A percentile compares a stretch with the other conserved stretches of the same genome.
These are phyloP conservation scores for Psidium friedrichsthalianum DNA, from an alignment of 345 rosid species.

Conservation along the genomic window DNA sequence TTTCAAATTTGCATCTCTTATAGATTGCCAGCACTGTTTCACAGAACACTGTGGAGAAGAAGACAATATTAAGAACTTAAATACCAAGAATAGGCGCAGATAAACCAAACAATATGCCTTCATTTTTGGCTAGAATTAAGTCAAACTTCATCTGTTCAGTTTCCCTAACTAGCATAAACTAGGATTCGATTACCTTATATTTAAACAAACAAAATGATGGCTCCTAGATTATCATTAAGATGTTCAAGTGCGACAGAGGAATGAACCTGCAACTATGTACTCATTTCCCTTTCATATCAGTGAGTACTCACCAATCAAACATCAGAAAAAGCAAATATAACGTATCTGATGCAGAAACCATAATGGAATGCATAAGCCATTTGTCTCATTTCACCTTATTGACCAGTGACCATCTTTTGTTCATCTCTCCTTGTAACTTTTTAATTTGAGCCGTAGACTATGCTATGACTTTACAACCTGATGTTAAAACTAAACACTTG, in stretches of 20 bases:
- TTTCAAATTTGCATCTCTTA: neutral
- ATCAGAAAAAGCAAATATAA: neutral
- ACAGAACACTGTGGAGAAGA: neutral
- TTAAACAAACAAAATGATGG: neutral
- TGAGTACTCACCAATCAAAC: neutral
- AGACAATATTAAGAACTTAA: neutral
- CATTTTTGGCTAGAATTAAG: neutral
- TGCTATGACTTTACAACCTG: neutral
- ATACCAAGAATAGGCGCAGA: neutral
- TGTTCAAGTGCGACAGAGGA: neutral
- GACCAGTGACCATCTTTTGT: neutral
- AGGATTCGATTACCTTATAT: neutral
- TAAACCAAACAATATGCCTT: neutral
- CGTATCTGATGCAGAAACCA: neutral
- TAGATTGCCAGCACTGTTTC: neutral
- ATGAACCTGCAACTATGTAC: neutral
- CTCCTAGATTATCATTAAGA: neutral
- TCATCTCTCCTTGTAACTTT: neutral
- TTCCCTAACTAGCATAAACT: neutral
- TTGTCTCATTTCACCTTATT: neutral
- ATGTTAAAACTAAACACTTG: neutral
- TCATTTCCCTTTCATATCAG: neutral
- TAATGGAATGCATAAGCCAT: neutral
- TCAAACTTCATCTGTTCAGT: neutral
- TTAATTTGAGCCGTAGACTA: neutral